Evolutionary conservation across 352 stramenopile genomes (phyloP).

Genomic region (Aphanomyces cochlioides): DNA sequence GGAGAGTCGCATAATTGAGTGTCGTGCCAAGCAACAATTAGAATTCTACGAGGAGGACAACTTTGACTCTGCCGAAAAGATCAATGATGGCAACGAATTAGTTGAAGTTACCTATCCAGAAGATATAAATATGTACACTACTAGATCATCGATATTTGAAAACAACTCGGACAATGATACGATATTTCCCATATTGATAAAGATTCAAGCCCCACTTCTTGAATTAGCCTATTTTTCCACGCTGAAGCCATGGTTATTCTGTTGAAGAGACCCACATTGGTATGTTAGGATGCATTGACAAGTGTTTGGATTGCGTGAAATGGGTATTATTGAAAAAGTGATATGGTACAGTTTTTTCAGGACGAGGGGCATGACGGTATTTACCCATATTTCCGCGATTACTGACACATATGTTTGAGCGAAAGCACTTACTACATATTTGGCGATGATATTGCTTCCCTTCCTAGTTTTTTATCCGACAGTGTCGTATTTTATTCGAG

Average conservation of each 20-base stretch:
- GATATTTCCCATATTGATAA: no score
- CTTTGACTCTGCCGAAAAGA: no score
- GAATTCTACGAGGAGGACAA: no score
- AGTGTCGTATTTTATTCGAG: conserved; percentile 6
- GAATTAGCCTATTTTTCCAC: no score
- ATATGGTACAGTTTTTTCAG: conserved; percentile 67
- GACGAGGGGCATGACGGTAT: conserved; percentile 49
- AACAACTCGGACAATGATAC: conserved; percentile 37
- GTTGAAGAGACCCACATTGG: neutral
- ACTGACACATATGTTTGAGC: conserved; percentile 40
- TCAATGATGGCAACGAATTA: neutral
- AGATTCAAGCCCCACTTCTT: no score
- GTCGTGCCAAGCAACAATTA: no score
- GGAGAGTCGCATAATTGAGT: no score
- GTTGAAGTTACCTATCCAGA: neutral
- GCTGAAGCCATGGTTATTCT: no score
- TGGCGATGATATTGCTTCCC: conserved; percentile 3
- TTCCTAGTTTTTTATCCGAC: conserved; percentile 13
- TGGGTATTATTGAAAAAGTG: conserved; percentile 44
- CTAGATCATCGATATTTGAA: conserved; percentile 79
- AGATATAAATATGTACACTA: conserved; percentile 37
- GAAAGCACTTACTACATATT: conserved; percentile 57
- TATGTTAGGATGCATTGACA: neutral
- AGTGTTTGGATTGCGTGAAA: conserved; percentile 30
- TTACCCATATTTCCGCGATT: conserved; percentile 65